Evolutionary conservation across 176 grass and related monocot genomes (phyloP).

Genomic region (Leersia perrieri): DNA sequence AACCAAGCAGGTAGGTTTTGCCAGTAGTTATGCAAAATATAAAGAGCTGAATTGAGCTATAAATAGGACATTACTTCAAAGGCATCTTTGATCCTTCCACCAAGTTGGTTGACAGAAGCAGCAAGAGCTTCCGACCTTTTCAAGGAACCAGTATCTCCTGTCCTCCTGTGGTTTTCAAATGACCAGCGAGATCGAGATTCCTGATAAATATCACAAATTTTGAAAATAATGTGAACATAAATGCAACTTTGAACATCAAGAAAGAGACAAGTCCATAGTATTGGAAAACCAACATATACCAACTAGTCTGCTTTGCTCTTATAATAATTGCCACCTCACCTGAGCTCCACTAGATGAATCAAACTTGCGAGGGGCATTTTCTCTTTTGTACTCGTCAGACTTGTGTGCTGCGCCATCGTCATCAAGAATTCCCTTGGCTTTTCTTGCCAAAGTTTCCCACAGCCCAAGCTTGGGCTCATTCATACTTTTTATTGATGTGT

Average conservation of each 20-base stretch:
- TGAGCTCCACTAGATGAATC: conserved; percentile 30
- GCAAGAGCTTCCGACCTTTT: conserved; percentile 69
- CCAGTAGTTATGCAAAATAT: not conserved
- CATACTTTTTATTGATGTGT: conserved; percentile 71
- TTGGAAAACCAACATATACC: not conserved
- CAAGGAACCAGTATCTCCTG: conserved; percentile 33
- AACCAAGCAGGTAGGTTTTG: not conserved
- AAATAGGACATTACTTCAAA: conserved; percentile 59
- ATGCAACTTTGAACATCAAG: not conserved
- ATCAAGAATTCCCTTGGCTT: conserved; percentile 76
- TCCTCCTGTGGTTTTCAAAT: conserved; percentile 42
- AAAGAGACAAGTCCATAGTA: not conserved
- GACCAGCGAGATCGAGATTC: conserved; percentile 33
- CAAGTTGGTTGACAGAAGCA: conserved; percentile 82
- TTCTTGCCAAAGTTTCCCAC: conserved; percentile 64
- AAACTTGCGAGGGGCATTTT: conserved; percentile 18
- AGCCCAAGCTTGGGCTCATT: conserved; percentile 71
- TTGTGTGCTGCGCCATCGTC: conserved; percentile 54
- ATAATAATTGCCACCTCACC: conserved; percentile 28
- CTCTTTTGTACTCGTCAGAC: conserved; percentile 37
- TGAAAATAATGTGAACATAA: not conserved
- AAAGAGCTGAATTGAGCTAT: not conserved
- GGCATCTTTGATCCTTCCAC: conserved; percentile 86
- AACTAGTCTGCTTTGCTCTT: not conserved
- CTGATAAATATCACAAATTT: not conserved